These are phyloP conservation scores for Fusarium bactridioides DNA, from an alignment of 2,329 filamentous ascomycete species.

Conservation along the genomic window DNA sequence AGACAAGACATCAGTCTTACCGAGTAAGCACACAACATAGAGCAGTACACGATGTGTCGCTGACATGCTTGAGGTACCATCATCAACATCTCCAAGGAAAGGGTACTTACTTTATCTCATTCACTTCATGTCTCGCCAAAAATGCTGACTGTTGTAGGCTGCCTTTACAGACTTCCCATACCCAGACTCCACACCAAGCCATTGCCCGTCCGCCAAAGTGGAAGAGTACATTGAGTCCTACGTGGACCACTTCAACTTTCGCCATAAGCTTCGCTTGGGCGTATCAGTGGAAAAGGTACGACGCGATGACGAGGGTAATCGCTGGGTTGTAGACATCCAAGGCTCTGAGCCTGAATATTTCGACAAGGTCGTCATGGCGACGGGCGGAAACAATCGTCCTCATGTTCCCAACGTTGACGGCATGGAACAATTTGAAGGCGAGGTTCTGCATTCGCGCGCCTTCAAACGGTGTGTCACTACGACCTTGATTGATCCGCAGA, in stretches of 20 bases:
- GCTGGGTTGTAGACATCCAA: conserved; percentile 44
- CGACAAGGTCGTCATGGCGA: conserved; percentile 50
- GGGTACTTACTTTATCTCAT: conserved; percentile 17
- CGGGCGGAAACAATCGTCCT: conserved; percentile 46
- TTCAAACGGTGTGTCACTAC: conserved; percentile 42
- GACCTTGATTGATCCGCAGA: fast-evolving
- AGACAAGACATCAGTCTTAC: conserved; percentile 50
- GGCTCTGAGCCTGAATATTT: conserved; percentile 36
- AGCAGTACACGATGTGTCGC: not conserved
- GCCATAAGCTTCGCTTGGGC: conserved; percentile 37
- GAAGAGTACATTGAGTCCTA: conserved; percentile 47
- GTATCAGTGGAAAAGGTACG: conserved; percentile 30
- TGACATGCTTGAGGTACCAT: conserved; percentile 36
- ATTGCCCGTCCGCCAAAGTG: conserved; percentile 39
- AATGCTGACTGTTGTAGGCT: conserved; percentile 29
- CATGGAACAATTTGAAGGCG: conserved; percentile 48
- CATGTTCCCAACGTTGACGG: conserved; percentile 48
- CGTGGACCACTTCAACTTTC: conserved; percentile 44
- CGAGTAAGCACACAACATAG: conserved; percentile 32
- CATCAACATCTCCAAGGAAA: conserved; percentile 46
- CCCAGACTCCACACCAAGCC: conserved; percentile 36
- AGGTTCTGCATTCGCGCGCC: conserved; percentile 50
- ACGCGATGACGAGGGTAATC: conserved; percentile 26
- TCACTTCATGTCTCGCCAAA: fast-evolving
- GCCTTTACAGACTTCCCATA: conserved; percentile 50